Conservation (phyloP, 179 eudicot species). For the Pouteria campechiana region DNA sequence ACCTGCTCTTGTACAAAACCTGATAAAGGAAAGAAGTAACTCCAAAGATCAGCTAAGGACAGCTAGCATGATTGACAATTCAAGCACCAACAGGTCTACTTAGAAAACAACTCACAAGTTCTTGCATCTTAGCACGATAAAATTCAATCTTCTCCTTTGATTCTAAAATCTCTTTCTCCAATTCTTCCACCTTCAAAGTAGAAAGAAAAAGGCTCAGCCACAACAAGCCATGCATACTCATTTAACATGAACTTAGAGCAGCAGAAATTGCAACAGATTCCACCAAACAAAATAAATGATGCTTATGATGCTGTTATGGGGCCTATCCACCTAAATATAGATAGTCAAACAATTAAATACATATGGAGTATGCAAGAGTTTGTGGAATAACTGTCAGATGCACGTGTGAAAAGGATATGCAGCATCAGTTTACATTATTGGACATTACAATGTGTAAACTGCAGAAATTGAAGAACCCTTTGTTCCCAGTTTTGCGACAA, state of each 20-base stretch:
- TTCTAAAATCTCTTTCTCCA: constrained; percentile 91
- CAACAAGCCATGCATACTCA: not conserved
- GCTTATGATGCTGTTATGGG: too few relatives aligned
- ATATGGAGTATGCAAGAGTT: too few relatives aligned
- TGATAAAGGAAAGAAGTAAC: constrained; percentile 9
- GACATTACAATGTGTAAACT: too few relatives aligned
- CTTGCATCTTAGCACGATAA: constrained; percentile 93
- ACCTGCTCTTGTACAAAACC: constrained; percentile 96
- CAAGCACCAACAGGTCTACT: not conserved
- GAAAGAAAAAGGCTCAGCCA: not conserved
- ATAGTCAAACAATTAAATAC: too few relatives aligned
- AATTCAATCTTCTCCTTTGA: constrained; percentile 76
- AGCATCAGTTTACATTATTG: too few relatives aligned
- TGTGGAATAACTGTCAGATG: too few relatives aligned
- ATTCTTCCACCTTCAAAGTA: constrained; percentile 63
- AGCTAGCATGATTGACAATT: not conserved
- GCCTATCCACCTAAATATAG: too few relatives aligned
- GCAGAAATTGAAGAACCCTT: too few relatives aligned
- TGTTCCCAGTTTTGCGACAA: too few relatives aligned
- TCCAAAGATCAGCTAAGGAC: not conserved
- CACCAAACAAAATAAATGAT: not conserved
- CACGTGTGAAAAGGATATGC: too few relatives aligned
- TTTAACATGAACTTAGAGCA: not conserved
- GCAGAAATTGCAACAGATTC: not conserved
- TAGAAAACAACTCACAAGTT: constrained; percentile 67